phyloP scores from a whole-genome alignment of 75 land plant species.

The Ceratopteris richardii region DNA sequence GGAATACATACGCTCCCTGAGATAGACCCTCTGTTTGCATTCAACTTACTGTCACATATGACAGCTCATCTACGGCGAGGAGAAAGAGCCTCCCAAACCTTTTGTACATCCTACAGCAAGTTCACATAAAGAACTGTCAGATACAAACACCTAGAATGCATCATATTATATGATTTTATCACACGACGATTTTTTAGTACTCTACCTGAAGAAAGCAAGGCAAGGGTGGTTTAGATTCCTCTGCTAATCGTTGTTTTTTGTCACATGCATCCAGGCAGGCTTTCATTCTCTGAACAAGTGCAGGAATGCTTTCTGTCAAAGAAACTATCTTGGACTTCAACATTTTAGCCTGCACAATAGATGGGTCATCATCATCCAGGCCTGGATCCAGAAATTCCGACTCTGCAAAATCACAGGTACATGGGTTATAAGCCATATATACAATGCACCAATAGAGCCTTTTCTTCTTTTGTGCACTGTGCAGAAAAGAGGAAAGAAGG shows the following conservation, averaged over 20 bases:
- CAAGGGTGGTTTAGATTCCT: neutral
- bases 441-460: too few relatives aligned
- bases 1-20: too few relatives aligned
- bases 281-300: slow-evolving; percentile 4
- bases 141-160: neutral
- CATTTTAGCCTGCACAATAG: slow-evolving; percentile 1
- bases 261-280: slow-evolving; percentile 2
- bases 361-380: neutral
- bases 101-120: slow-evolving; percentile 4
- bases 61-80: slow-evolving; percentile 1
- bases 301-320: neutral
- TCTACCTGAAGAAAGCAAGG: slow-evolving; percentile 6
- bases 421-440: too few relatives aligned
- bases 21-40: too few relatives aligned
- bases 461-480: too few relatives aligned
- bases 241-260: neutral
- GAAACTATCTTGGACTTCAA: neutral
- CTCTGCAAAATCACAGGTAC: neutral
- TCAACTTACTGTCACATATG: too few relatives aligned
- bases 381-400: neutral
- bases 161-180: neutral
- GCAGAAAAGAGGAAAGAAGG: too few relatives aligned
- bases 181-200: neutral
- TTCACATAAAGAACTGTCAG: neutral
- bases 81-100: slow-evolving; percentile 6